These are phyloP conservation scores for Fusarium robinianum DNA, from an alignment of 2,329 filamentous ascomycete genomes.

Conservation along the genomic window DNA sequence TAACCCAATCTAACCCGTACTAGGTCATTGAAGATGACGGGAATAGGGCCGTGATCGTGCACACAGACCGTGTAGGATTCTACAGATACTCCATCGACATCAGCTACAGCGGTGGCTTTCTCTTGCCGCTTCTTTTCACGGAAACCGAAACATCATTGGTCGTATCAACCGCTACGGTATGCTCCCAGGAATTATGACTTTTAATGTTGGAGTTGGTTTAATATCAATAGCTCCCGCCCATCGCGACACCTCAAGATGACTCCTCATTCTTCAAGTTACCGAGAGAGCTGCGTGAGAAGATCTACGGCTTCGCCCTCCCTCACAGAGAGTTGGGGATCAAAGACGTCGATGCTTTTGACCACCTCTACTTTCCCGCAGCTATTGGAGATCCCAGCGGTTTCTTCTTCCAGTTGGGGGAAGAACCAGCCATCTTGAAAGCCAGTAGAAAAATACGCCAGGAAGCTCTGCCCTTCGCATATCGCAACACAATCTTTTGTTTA, in stretches of 20 bases:
- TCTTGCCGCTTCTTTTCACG: constrained; percentile 1
- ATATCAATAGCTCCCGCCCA: neutral
- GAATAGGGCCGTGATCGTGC: neutral
- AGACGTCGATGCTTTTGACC: neutral
- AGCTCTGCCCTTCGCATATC: constrained; percentile 16
- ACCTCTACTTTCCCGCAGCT: neutral
- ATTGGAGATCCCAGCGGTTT: constrained; percentile 13
- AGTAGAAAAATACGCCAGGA: constrained; percentile 10
- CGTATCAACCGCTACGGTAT: neutral
- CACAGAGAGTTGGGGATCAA: neutral
- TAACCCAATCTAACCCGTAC: neutral
- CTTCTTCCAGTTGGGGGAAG: constrained; percentile 2
- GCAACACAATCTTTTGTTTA: constrained; percentile 5
- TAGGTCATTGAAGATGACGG: neutral
- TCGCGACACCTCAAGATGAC: neutral
- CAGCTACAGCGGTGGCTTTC: neutral
- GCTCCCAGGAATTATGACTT: neutral
- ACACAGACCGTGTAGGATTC: neutral
- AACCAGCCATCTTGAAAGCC: constrained; percentile 2
- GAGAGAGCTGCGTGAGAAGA: constrained; percentile 11
- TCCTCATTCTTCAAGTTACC: constrained; percentile 4
- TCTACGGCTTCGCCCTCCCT: constrained; percentile 11
- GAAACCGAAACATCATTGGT: neutral
- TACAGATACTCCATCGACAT: neutral
- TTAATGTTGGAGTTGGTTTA: neutral